A percentile compares a stretch with the other conserved stretches of the same genome.
phyloP scores from a whole-genome alignment of 208 protist species.

The Wallacemonas sp. region DNA sequence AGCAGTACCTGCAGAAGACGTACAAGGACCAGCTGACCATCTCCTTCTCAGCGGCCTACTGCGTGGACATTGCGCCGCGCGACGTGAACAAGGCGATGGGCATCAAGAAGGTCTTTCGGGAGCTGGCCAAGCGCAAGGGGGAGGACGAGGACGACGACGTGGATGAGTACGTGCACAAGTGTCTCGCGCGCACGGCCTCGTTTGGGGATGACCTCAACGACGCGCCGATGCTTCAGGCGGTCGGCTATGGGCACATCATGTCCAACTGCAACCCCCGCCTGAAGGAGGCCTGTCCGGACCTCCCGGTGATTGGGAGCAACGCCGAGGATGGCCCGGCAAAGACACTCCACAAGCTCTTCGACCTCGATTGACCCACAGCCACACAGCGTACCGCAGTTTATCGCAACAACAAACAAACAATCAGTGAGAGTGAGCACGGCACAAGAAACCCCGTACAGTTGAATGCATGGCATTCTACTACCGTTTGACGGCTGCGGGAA shows the following conservation, averaged over 20 bases:
- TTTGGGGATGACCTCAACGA: constrained; percentile 31
- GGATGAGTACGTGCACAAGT: constrained; percentile 13
- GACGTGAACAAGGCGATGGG: constrained; percentile 33
- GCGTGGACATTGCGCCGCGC: constrained; percentile 14
- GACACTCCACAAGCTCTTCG: constrained; percentile 13
- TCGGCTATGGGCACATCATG: constrained; percentile 21
- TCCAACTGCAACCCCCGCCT: constrained; percentile 21
- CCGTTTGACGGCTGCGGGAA: no score
- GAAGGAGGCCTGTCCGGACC: constrained; percentile 8
- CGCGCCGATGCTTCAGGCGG: constrained; percentile 10
- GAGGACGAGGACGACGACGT: constrained; percentile 23
- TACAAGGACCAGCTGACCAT: constrained; percentile 33
- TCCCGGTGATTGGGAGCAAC: constrained; percentile 23
- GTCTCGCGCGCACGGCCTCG: constrained; percentile 6
- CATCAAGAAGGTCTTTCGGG: constrained; percentile 26
- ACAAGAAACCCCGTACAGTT: no score
- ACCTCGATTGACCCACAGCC: background rate
- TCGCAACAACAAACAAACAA: background rate
- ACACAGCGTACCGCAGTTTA: background rate
- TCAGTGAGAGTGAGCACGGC: no score
- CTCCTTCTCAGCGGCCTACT: constrained; percentile 34
- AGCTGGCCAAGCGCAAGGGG: constrained; percentile 26
- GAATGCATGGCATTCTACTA: no score
- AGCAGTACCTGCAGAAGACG: constrained; percentile 30
- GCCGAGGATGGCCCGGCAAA: constrained; percentile 23